Conservation (phyloP, 2,329 filamentous ascomycete species). For the Exophiala sp. region DNA sequence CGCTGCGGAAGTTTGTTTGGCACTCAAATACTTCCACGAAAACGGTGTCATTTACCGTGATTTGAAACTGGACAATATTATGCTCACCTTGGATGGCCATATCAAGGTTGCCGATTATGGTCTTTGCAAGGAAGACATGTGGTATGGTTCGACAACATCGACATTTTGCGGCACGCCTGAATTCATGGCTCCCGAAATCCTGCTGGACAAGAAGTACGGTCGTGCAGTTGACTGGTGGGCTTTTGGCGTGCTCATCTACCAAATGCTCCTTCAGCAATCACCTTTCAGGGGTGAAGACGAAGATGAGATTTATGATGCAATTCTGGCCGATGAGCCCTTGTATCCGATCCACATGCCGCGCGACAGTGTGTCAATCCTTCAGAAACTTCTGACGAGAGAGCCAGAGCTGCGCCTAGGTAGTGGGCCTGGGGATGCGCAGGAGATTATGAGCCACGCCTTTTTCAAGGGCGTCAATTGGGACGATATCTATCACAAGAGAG, state of each 20-base stretch:
- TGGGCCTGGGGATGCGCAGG: conserved; percentile 93
- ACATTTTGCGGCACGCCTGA: conserved; percentile 99
- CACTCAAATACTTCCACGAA: conserved; percentile 98
- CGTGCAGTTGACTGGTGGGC: conserved; percentile 99
- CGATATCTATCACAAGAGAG: conserved; percentile 93
- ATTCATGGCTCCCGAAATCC: conserved; percentile 99
- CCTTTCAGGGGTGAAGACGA: conserved; percentile 98
- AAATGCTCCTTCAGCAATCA: conserved; percentile 98
- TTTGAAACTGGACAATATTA: conserved; percentile 80
- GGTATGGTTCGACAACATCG: conserved; percentile 93
- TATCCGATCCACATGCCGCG: conserved; percentile 99
- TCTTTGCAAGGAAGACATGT: conserved; percentile 99
- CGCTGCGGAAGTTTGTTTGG: conserved; percentile 92
- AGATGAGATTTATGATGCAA: conserved; percentile 98
- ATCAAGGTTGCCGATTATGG: conserved; percentile 99
- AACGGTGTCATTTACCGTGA: conserved; percentile 96
- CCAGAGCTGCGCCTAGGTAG: conserved; percentile 89
- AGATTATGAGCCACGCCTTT: conserved; percentile 98
- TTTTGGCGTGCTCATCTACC: conserved; percentile 97
- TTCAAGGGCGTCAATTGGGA: conserved; percentile 99
- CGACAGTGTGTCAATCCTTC: conserved; percentile 94
- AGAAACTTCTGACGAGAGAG: conserved; percentile 94
- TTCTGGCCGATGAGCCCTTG: conserved; percentile 92
- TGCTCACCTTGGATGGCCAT: conserved; percentile 90
- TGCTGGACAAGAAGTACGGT: conserved; percentile 97